Evolutionary conservation across 2,329 filamentous ascomycete species (phyloP), one percentile per base, ranked within the genome.

Genomic region (Chalaropsis ovoidea): DNA sequence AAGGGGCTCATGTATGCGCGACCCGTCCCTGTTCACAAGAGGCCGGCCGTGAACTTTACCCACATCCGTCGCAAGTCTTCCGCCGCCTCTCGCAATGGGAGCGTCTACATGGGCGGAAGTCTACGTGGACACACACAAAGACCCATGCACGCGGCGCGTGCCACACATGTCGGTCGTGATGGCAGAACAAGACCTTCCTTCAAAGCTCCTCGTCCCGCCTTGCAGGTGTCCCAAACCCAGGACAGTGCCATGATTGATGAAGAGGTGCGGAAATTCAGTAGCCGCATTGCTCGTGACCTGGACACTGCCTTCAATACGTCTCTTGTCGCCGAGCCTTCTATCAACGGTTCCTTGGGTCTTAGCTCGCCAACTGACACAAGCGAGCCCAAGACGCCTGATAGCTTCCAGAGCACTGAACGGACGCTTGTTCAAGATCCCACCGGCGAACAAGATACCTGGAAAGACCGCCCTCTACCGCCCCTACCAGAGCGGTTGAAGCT

Each of bases 241-340:
- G 65, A 63, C 43, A 67, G 61, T 49, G 65, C 65, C 0, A n/a
- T 67, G 13, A 63, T 81, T 70, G 86, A 84, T 70, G 90, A 91
- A 67, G 92, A 96, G 72, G 82, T 94, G 64, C 82, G 90, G 6
- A 87, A 93, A 70, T 87, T 95, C 66, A 95, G 90, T 70, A 58
- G 52, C 70, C 90, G 90, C 71, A 86, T 96, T 68, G 90, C 90
- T 62, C 90, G 90, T 74, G 89, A 94, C 67, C 95, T 92, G 72
- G 92, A 97, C 72, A 89, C 94, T 71, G 92, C 92, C 0, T 96
- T 97, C 77, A 92, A 90, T 72, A 85, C 87, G 70, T 81, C 79
- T 10, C 70, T 83, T 11, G 75, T 81, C 15, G 72, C 74, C 19
- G 75, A 76, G 17, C 35, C 56, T 2, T 65, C 61, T 4, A 41